Evolutionary conservation across 2,329 filamentous ascomycete genomes (phyloP).

Genomic region (Penicillium olsonii): DNA sequence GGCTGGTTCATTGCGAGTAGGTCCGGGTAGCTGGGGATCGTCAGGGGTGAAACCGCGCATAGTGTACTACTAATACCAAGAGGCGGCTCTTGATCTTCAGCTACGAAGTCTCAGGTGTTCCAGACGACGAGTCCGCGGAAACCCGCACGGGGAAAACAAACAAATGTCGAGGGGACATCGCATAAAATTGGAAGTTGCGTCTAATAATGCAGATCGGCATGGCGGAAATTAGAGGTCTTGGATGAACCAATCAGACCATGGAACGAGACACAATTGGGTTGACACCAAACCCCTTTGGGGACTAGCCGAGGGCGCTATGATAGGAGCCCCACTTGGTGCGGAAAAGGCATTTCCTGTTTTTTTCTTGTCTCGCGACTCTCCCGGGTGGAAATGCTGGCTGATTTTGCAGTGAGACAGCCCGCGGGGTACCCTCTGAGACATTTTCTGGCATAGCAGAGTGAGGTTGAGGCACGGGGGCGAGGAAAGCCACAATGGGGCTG

Average conservation of each 20-base stretch:
- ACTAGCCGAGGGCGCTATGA: conserved; percentile 9
- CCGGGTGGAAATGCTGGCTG: too few species aligned
- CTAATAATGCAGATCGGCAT: conserved; percentile 20
- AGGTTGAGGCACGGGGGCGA: background rate
- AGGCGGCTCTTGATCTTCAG: background rate
- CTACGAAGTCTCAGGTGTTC: background rate
- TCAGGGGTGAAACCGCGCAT: conserved; percentile 9
- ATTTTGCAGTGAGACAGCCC: background rate
- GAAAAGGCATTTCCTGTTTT: conserved; percentile 16
- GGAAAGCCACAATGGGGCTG: conserved; percentile 5
- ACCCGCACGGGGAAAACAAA: background rate
- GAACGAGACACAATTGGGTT: background rate
- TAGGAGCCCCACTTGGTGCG: conserved; percentile 17
- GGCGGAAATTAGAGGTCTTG: conserved; percentile 21
- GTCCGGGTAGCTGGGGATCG: background rate
- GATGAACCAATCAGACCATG: background rate
- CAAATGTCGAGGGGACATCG: background rate
- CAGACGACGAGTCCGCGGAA: background rate
- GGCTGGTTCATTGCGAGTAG: background rate
- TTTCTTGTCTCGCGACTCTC: background rate
- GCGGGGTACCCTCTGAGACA: background rate
- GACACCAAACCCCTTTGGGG: conserved; percentile 13
- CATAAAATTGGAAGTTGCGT: background rate
- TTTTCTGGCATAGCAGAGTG: too few species aligned
- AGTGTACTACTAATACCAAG: background rate